Evolutionary conservation across 768 basidiomycete species (phyloP).

Genomic region (Hypholoma fasciculare): DNA sequence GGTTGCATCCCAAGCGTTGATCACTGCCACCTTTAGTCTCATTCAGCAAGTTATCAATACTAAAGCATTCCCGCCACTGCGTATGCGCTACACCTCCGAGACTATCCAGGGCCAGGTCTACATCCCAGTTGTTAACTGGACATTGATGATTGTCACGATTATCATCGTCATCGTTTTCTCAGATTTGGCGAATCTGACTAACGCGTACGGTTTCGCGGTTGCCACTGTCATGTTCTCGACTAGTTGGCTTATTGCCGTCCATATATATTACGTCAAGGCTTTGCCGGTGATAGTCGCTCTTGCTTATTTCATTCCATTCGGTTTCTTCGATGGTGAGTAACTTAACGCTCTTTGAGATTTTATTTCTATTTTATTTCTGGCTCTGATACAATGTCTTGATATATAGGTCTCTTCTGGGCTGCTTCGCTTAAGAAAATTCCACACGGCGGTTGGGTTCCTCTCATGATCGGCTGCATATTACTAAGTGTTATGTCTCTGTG

Average conservation of each 20-base stretch:
- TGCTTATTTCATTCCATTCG: slow-evolving; percentile 51
- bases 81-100: slow-evolving; percentile 62
- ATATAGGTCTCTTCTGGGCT: slow-evolving; percentile 58
- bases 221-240: slow-evolving; percentile 69
- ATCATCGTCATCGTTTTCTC: slow-evolving; percentile 59
- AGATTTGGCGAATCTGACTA: slow-evolving; percentile 51
- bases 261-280: slow-evolving; percentile 57
- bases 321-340: slow-evolving; percentile 61
- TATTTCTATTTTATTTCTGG: no score
- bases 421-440: slow-evolving; percentile 63
- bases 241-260: slow-evolving; percentile 52
- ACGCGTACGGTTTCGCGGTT: slow-evolving; percentile 66
- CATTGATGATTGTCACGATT: slow-evolving; percentile 52
- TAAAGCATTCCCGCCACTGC: slow-evolving; percentile 56
- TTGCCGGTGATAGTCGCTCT: slow-evolving; percentile 42
- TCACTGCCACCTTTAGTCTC: slow-evolving; percentile 64
- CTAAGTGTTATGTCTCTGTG: slow-evolving; percentile 56
- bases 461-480: slow-evolving; percentile 55
- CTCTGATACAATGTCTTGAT: background rate
- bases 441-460: slow-evolving; percentile 66
- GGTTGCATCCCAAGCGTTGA: slow-evolving; percentile 68
- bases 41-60: slow-evolving; percentile 66
- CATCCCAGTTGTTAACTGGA: slow-evolving; percentile 64
- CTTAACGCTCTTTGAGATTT: background rate
- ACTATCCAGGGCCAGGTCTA: slow-evolving; percentile 65